phyloP scores from a whole-genome alignment of 345 rosid genomes.

The Reutealis trisperma region DNA sequence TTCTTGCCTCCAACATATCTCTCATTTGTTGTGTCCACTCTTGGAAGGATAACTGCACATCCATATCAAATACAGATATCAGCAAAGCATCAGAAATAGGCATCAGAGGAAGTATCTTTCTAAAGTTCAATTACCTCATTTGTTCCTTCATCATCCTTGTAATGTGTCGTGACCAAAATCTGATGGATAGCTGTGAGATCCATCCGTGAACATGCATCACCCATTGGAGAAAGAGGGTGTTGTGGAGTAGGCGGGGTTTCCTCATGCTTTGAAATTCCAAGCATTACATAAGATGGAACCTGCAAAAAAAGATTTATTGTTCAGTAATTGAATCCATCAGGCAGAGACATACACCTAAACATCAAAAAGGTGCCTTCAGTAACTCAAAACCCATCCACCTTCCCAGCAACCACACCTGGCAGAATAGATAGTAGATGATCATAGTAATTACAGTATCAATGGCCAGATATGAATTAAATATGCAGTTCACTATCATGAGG shows the following conservation, averaged over 20 bases:
- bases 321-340: background rate
- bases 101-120: background rate
- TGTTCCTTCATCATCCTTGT: conserved; percentile 88
- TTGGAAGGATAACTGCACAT: conserved; percentile 76
- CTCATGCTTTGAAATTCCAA: conserved; percentile 73
- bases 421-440: no score
- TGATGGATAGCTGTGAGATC: conserved; percentile 90
- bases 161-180: conserved; percentile 69
- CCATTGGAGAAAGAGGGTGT: conserved; percentile 64
- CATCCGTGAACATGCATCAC: conserved; percentile 79
- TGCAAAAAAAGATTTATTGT: conserved; percentile 32
- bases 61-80: conserved; percentile 9
- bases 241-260: conserved; percentile 68
- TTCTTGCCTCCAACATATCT: conserved; percentile 87
- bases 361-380: background rate
- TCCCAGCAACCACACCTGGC: no score
- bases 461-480: background rate
- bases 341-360: background rate
- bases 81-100: conserved; percentile 11
- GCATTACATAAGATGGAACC: conserved; percentile 75
- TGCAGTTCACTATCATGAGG: background rate
- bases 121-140: conserved; percentile 58
- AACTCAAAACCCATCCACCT: no score
- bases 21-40: conserved; percentile 94
- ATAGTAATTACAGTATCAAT: background rate